Evolutionary conservation across 2,329 filamentous ascomycete genomes (phyloP).

Genomic region (Herpotrichia juniperi): DNA sequence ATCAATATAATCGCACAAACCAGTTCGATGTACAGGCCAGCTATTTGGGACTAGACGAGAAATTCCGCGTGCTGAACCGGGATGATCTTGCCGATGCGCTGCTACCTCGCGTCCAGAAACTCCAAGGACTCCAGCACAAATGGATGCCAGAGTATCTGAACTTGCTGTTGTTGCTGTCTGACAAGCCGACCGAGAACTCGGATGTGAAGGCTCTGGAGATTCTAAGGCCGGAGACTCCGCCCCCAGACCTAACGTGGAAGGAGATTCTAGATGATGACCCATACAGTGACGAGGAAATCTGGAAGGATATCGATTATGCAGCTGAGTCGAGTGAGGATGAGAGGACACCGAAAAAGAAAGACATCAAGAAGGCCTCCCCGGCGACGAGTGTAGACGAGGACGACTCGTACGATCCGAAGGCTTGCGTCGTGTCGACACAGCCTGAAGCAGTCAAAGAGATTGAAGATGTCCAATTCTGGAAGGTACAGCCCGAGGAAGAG

Average conservation of each 20-base stretch:
- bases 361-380: slow-evolving; percentile 29
- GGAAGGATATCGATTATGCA: slow-evolving; percentile 72
- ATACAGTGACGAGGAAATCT: slow-evolving; percentile 71
- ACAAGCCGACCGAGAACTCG: slow-evolving; percentile 76
- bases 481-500: slow-evolving; percentile 12
- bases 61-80: slow-evolving; percentile 79
- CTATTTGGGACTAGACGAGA: slow-evolving; percentile 71
- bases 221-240: slow-evolving; percentile 55
- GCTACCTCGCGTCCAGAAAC: slow-evolving; percentile 61
- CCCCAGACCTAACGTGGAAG: slow-evolving; percentile 71
- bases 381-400: slow-evolving; percentile 47
- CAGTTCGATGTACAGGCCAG: slow-evolving; percentile 54
- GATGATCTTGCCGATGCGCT: slow-evolving; percentile 80
- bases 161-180: slow-evolving; percentile 79
- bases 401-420: slow-evolving; percentile 41
- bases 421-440: slow-evolving; percentile 37
- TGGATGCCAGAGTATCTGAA: slow-evolving; percentile 82
- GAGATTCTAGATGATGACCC: slow-evolving; percentile 80
- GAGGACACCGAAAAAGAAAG: slow-evolving; percentile 35
- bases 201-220: slow-evolving; percentile 67
- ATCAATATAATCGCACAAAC: slow-evolving; percentile 53
- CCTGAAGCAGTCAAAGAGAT: slow-evolving; percentile 44
- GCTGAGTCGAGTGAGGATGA: slow-evolving; percentile 70
- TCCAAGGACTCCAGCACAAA: slow-evolving; percentile 62
- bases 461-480: slow-evolving; percentile 57